Base-by-base conservation (phyloP, 352 stramenopile species). In the Globisporangium radiosum region DNA sequence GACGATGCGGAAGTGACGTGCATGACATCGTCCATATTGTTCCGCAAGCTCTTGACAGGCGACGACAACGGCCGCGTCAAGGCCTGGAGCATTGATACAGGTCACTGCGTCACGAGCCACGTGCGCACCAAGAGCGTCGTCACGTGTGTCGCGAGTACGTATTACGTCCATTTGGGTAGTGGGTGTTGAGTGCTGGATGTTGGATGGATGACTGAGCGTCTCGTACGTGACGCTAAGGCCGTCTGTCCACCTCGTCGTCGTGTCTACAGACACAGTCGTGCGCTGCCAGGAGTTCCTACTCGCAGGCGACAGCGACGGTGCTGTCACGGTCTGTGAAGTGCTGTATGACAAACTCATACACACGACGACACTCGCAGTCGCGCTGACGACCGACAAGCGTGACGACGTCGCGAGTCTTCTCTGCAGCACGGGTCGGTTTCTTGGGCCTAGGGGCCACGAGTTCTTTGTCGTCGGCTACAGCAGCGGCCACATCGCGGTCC, bases 211-310 rank as follows among this genome's bases (percentile, higher is more conserved):
- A 25, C 19, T 25, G 19, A 25, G 19, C 19, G 19, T 25, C 19
- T 25, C 19, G 19, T 25, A 25, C 19, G 19, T 25, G 19, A 25
- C 19, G 19, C 19, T 25, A 25, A 25, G 19, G 19, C 19, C 19
- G 19, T 25, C 19, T 25, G 19, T 25, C 19, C 19, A 25, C 19
- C 19, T 54, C 3, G 9, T 58, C 7, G 36, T 47, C 6, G 9
- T 17, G 0, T 60, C 17, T 50, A 3, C 52, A 87, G 79, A 54
- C 40, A 77, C 76, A 0, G 55, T 76, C 17, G 62, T 89, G 33
- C 75, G 78, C 38, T 68, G 79, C 19, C 68, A 88, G 37, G 81
- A 92, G 63, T 75, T 87, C 17, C 51, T 90, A 5, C 60, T 90
- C 6, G 69, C 71, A 11, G 78, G 75, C 4, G 78, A 81, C 48